phyloP scores from a whole-genome alignment of 192 early-diverging fungal species.

The Coemansia sp. region DNA sequence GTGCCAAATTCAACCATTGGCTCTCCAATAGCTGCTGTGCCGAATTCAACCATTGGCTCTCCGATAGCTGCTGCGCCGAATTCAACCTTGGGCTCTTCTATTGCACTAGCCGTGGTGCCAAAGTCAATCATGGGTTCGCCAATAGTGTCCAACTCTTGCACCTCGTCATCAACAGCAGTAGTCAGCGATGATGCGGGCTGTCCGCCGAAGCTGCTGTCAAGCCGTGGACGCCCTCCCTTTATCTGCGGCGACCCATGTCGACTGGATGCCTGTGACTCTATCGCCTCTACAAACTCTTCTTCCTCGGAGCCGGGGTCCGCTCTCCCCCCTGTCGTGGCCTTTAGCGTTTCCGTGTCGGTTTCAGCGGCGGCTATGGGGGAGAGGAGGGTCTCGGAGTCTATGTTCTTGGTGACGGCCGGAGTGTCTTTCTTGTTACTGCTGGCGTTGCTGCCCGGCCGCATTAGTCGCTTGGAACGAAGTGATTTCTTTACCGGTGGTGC shows the following conservation, averaged over 20 bases:
- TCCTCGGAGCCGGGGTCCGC: neutral
- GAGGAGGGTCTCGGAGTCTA: neutral
- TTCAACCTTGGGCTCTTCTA: neutral
- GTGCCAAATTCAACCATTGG: neutral
- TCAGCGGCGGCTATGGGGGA: neutral
- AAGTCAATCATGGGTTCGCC: neutral
- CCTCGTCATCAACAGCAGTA: neutral
- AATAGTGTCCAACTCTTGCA: neutral
- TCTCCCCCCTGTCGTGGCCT: neutral
- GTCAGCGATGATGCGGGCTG: neutral
- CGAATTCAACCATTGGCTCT: too few relatives aligned
- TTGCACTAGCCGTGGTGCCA: neutral
- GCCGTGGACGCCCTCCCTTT: neutral
- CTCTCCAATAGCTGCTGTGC: neutral
- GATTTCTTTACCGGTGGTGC: conserved; percentile 38
- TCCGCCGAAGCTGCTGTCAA: neutral
- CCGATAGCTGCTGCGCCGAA: too few relatives aligned
- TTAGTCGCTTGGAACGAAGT: conserved; percentile 47
- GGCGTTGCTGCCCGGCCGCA: conserved; percentile 35
- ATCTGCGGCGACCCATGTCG: neutral
- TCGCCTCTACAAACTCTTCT: conserved; percentile 42
- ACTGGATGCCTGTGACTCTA: conserved; percentile 5
- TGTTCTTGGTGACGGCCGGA: too few relatives aligned
- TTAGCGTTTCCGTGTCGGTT: neutral
- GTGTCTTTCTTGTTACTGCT: neutral